phyloP scores from a whole-genome alignment of 78 protist species.

The Cavenderia fasciculata region DNA sequence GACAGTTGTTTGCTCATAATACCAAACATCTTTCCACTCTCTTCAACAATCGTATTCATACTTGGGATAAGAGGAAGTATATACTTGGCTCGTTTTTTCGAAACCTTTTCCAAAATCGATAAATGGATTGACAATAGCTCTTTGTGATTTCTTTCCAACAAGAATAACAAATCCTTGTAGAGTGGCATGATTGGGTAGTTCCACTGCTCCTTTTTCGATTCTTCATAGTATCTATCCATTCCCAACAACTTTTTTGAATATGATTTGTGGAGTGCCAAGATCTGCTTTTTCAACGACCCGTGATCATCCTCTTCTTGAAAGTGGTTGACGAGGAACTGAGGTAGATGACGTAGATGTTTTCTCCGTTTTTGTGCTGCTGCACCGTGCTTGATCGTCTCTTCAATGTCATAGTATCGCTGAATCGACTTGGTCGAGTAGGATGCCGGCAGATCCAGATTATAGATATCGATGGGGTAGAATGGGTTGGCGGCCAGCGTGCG shows the following conservation, averaged over 20 bases:
- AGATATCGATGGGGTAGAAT: too few species aligned
- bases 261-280: not conserved
- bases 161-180: constrained; percentile 1
- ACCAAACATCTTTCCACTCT: not conserved
- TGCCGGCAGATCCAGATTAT: too few species aligned
- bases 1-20: constrained; percentile 20
- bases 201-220: constrained; percentile 35
- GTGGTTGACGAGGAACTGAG: too few species aligned
- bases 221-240: not conserved
- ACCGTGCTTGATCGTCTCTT: too few species aligned
- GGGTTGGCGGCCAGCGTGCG: not conserved
- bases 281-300: not conserved
- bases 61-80: not conserved
- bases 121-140: not conserved
- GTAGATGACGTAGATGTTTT: too few species aligned
- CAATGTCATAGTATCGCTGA: too few species aligned
- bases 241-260: not conserved
- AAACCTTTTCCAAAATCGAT: not conserved
- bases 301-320: not conserved
- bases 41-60: not conserved
- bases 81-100: not conserved
- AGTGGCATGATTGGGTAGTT: not conserved
- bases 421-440: too few species aligned
- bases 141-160: constrained; percentile 25
- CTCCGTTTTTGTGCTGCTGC: too few species aligned